Percentiles rank a stretch among this genome's conserved stretches.
These are phyloP conservation scores for Leishmania mexicana DNA, from an alignment of 208 protist genomes.

Conservation along the genomic window DNA sequence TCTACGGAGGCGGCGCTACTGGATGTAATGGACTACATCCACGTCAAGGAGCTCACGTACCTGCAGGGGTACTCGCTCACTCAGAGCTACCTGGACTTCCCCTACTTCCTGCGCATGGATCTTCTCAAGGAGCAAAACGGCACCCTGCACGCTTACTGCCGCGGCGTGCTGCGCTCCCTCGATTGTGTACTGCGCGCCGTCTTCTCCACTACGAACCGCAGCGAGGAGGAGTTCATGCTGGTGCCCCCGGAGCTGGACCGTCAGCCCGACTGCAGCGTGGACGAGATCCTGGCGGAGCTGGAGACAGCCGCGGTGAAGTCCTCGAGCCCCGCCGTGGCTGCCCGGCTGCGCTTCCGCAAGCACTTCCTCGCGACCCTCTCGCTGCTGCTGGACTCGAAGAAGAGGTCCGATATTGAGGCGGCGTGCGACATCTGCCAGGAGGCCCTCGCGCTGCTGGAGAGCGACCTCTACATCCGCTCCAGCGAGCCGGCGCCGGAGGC, in stretches of 20 bases:
- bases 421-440: slow-evolving; percentile 55
- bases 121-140: slow-evolving; percentile 63
- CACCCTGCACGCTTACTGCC: slow-evolving; percentile 74
- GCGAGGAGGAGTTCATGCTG: slow-evolving; percentile 85
- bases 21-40: slow-evolving; percentile 81
- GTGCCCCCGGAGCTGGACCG: slow-evolving; percentile 61
- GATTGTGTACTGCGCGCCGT: slow-evolving; percentile 63
- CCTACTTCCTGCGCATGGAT: slow-evolving; percentile 74
- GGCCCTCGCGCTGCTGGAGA: slow-evolving; percentile 46
- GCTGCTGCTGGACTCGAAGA: slow-evolving; percentile 51
- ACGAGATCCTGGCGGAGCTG: slow-evolving; percentile 66
- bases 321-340: slow-evolving; percentile 42
- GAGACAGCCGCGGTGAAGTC: slow-evolving; percentile 48
- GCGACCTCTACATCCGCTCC: slow-evolving; percentile 39
- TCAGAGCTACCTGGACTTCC: slow-evolving; percentile 73
- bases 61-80: slow-evolving; percentile 72
- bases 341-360: slow-evolving; percentile 74
- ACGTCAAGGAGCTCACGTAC: slow-evolving; percentile 66
- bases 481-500: slow-evolving; percentile 56
- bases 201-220: slow-evolving; percentile 73
- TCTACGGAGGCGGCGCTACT: slow-evolving; percentile 46
- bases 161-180: slow-evolving; percentile 60
- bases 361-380: slow-evolving; percentile 54
- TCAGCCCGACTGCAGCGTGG: slow-evolving; percentile 49
- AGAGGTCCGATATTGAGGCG: slow-evolving; percentile 52